These are phyloP conservation scores for Uromyces viciae-fabae DNA, from an alignment of 1,284 basidiomycete genomes.

Conservation along the genomic window DNA sequence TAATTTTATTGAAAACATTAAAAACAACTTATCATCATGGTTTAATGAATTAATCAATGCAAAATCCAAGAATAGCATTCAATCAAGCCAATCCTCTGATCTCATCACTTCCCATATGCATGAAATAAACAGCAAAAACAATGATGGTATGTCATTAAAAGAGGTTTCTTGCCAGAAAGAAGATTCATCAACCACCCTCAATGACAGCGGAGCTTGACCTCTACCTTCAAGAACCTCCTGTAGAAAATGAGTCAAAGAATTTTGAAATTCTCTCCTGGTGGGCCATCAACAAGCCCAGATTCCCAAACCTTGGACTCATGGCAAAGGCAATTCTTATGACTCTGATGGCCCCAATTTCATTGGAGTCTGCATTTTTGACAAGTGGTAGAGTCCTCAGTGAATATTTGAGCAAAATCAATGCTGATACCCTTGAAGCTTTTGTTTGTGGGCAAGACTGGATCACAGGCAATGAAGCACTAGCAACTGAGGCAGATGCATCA, in stretches of 20 bases:
- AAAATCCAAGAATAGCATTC: too few relatives aligned
- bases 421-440: neutral
- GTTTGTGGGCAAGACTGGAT: neutral
- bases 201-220: neutral
- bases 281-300: neutral
- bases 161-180: neutral
- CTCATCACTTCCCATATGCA: too few relatives aligned
- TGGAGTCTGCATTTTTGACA: neutral
- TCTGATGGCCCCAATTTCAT: neutral
- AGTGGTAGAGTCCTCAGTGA: neutral
- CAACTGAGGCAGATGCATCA: too few relatives aligned
- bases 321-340: neutral
- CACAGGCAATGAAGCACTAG: too few relatives aligned
- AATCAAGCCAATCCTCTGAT: too few relatives aligned
- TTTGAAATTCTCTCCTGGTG: constrained; percentile 1
- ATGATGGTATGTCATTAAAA: too few relatives aligned
- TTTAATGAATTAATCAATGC: too few relatives aligned
- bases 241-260: neutral
- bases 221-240: neutral
- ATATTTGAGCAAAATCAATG: neutral
- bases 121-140: too few relatives aligned
- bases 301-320: neutral
- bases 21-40: too few relatives aligned
- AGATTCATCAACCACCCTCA: neutral
- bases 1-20: too few relatives aligned